Conservation (phyloP, 2,329 filamentous ascomycete genomes). For the Xylaria sp. region DNA sequence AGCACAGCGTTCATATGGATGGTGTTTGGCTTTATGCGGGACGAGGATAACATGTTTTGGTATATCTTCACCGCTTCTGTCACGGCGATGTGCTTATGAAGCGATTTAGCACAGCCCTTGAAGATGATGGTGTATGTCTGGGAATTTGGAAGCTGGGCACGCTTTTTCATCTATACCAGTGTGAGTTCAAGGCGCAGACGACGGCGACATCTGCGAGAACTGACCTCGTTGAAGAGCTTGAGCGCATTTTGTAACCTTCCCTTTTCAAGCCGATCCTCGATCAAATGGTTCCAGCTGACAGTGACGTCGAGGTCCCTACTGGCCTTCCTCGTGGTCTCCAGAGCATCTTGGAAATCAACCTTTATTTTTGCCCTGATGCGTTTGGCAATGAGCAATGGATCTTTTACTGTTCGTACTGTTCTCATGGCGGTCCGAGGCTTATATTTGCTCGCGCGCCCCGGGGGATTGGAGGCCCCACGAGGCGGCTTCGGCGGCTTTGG, state of each 20-base stretch:
- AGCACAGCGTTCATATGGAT: conserved; percentile 90
- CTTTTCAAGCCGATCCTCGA: conserved; percentile 69
- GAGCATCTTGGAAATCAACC: conserved; percentile 67
- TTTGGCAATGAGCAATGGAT: conserved; percentile 73
- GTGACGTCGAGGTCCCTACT: conserved; percentile 65
- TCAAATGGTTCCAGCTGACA: conserved; percentile 87
- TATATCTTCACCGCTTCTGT: conserved; percentile 75
- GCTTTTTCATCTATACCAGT: conserved; percentile 80
- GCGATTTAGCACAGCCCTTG: conserved; percentile 67
- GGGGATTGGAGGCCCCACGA: conserved; percentile 15
- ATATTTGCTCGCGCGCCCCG: conserved; percentile 21
- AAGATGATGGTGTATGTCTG: conserved; percentile 86
- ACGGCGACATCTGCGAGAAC: conserved; percentile 45
- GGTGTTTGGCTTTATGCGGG: conserved; percentile 69
- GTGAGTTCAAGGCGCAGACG: conserved; percentile 38
- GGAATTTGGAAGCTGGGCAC: conserved; percentile 76
- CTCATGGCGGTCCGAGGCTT: conserved; percentile 46
- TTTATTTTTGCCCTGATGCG: conserved; percentile 60
- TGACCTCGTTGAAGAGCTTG: conserved; percentile 79
- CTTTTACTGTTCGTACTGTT: conserved; percentile 65
- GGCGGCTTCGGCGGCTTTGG: too few species aligned
- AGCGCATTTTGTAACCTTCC: conserved; percentile 66
- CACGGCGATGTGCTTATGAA: conserved; percentile 62
- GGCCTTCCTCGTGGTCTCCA: conserved; percentile 68
- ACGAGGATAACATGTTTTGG: conserved; percentile 68